Base-by-base conservation (phyloP, 2,329 filamentous ascomycete genomes). In the Epichloe gansuensis region DNA sequence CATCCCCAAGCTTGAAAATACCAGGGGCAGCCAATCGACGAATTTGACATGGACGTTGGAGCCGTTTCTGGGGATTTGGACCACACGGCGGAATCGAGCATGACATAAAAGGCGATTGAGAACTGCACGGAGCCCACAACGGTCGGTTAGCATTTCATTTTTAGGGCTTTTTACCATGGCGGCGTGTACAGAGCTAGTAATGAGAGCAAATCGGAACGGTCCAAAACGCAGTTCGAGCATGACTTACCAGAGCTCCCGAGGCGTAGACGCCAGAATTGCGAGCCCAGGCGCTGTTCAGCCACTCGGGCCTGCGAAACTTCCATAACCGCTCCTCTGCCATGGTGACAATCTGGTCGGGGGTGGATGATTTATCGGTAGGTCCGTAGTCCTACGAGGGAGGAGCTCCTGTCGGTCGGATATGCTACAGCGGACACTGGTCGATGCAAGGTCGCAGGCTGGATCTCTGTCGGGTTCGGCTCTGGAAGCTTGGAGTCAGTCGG, bases 11-110 rank as follows among this genome's bases (percentile, higher is more conserved):
- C 76, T 75, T 58, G 76, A 80, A 72, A 84, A 85, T 66, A 85
- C 76, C 59, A 85, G 75, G 50, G 82, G 81, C 57, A 85, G 76
- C 82, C 82, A 85, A 75, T 85, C 82, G 67, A 83, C 74, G 62
- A 84, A 86, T 59, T 73, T 80, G 61, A 86, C 73, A 69, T 85
- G 81, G 39, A 72, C 60, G 65, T 75, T 69, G 52, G 79, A 82
- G 55, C 73, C 76, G 70, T 85, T 85, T 58, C 69, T 71, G 55
- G 72, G 52, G 77, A 80, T 62, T 82, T 78, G 60, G 81, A 84
- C 80, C 80, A 85, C 48, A 84, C 80, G 56, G 82, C 80, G 5
- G 78, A 75, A 67, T 85, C 82, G 67, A 85, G 78, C 69, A 85
- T 77, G 63, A 80, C 72, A 72, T 83, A 85, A 69, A 85, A 85